A percentile compares a stretch with the other conserved stretches of the same genome.
Evolutionary conservation across 495 filamentous ascomycete species (phyloP).

Genomic region (Tetracladium marchalianum): DNA sequence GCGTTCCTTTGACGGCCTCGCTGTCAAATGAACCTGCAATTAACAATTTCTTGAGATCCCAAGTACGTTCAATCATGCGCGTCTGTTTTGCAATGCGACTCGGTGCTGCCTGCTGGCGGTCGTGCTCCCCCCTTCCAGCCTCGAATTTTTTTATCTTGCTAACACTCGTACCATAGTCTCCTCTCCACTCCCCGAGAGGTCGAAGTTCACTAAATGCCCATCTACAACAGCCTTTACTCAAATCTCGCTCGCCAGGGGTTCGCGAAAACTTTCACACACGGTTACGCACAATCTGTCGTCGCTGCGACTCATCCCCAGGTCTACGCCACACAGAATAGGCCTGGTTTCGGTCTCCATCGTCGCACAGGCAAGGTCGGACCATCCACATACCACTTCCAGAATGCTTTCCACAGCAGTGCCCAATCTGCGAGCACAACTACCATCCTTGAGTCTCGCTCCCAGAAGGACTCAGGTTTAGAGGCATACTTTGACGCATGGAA

Average conservation of each 20-base stretch:
- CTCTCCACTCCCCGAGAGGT: constrained; percentile 21
- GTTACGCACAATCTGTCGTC: constrained; percentile 95
- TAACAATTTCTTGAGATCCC: constrained; percentile 27
- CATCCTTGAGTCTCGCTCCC: constrained; percentile 30
- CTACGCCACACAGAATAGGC: constrained; percentile 58
- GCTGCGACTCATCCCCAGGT: constrained; percentile 82
- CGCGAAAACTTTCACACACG: constrained; percentile 90
- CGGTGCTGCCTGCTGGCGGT: not conserved
- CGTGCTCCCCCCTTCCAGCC: constrained; percentile 1
- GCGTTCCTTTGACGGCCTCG: constrained; percentile 55
- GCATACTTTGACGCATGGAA: constrained; percentile 87
- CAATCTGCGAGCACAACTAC: constrained; percentile 18
- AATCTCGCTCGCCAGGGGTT: constrained; percentile 96
- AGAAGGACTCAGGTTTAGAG: constrained; percentile 51
- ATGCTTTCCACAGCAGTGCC: constrained; percentile 53
- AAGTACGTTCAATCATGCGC: constrained; percentile 9
- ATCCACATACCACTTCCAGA: constrained; percentile 54
- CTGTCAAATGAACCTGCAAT: constrained; percentile 66
- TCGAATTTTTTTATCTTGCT: constrained; percentile 12
- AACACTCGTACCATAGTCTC: constrained; percentile 29
- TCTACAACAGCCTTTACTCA: constrained; percentile 51
- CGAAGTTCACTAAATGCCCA: constrained; percentile 47
- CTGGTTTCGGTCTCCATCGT: constrained; percentile 31
- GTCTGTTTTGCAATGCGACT: not conserved
- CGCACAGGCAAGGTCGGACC: constrained; percentile 32